These are phyloP conservation scores for Aspergillus nidulans DNA, from an alignment of 495 filamentous ascomycete species.

Conservation along the genomic window DNA sequence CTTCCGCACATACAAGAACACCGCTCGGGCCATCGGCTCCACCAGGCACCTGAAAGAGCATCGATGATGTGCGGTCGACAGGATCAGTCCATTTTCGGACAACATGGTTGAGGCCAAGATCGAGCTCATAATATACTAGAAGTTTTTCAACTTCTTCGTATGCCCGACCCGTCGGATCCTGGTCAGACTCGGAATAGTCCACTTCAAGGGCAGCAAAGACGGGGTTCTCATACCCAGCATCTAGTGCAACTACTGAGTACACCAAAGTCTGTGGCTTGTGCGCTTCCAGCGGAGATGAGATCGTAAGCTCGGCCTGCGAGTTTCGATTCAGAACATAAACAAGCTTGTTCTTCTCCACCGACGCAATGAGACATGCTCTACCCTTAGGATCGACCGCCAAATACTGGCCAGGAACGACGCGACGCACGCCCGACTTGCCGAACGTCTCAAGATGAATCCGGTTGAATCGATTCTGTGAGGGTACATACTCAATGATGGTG, in stretches of 20 bases:
- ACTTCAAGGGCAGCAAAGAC: constrained; percentile 92
- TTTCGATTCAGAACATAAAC: constrained; percentile 98
- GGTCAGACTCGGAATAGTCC: constrained; percentile 86
- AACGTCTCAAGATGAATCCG: constrained; percentile 94
- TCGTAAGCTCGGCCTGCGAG: constrained; percentile 87
- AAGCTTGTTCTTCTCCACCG: constrained; percentile 97
- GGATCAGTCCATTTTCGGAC: constrained; percentile 92
- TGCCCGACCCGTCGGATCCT: constrained; percentile 83
- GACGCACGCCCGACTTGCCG: constrained; percentile 91
- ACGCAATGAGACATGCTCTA: constrained; percentile 87
- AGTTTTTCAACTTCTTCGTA: constrained; percentile 79
- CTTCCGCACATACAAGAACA: constrained; percentile 89
- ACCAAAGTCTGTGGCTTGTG: constrained; percentile 93
- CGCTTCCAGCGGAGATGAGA: constrained; percentile 95
- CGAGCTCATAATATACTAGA: constrained; percentile 94
- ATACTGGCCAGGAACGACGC: constrained; percentile 93
- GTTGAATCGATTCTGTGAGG: constrained; percentile 80
- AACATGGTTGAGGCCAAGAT: constrained; percentile 94
- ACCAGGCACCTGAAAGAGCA: constrained; percentile 93
- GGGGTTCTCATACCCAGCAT: constrained; percentile 95
- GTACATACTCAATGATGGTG: constrained; percentile 87
- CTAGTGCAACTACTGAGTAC: constrained; percentile 77
- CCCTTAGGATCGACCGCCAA: constrained; percentile 93
- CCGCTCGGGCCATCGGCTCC: constrained; percentile 91
- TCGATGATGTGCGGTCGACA: constrained; percentile 83